Conservation (phyloP, 2,329 filamentous ascomycete species). For the Aureobasidium leucospermi region DNA sequence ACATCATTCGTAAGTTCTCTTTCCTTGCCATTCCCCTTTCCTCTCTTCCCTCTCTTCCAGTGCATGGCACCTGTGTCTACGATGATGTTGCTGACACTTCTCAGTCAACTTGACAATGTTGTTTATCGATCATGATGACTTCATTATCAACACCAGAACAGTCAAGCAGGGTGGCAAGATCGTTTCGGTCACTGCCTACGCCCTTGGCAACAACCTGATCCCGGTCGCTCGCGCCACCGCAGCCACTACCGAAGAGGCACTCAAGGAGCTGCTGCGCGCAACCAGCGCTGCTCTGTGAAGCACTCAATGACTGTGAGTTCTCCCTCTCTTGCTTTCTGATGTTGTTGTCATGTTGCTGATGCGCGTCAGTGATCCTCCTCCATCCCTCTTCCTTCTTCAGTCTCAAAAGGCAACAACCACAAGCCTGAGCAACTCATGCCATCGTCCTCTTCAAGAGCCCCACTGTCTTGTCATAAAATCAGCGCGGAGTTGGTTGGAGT, state of each 20-base stretch:
- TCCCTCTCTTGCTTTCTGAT: too few relatives aligned
- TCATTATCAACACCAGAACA: not conserved
- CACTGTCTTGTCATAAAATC: too few relatives aligned
- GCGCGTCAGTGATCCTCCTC: too few relatives aligned
- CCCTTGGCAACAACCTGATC: not conserved
- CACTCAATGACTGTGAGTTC: too few relatives aligned
- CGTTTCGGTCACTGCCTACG: not conserved
- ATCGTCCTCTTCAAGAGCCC: too few relatives aligned
- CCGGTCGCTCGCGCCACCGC: not conserved
- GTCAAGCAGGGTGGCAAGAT: not conserved
- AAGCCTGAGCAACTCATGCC: too few relatives aligned
- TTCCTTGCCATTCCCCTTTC: too few relatives aligned
- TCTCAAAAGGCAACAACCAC: too few relatives aligned
- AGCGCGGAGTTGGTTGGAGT: too few relatives aligned
- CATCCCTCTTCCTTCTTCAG: too few relatives aligned
- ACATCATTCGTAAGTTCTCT: not conserved
- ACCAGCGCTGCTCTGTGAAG: not conserved
- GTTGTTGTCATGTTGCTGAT: too few relatives aligned
- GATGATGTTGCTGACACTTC: not conserved
- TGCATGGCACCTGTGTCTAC: not conserved
- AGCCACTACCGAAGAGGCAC: not conserved
- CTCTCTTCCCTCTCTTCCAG: not conserved
- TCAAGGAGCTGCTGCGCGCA: not conserved
- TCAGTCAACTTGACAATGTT: not conserved
- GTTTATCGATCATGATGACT: not conserved